phyloP scores from a whole-genome alignment of 768 basidiomycete genomes.

The Lanmaoa pseudosensibilis region DNA sequence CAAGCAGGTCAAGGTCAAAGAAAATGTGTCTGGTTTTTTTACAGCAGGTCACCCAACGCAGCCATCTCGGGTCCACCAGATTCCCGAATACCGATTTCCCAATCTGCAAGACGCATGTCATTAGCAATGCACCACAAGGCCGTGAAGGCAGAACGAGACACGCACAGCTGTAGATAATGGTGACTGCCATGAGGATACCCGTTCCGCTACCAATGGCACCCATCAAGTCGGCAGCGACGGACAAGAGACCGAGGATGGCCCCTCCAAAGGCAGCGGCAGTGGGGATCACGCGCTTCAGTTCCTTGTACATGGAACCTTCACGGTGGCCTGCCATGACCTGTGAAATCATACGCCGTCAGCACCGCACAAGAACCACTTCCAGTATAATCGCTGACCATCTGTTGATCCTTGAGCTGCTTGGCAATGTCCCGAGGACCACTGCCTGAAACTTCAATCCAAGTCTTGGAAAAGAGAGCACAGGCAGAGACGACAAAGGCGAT shows the following conservation, averaged over 20 bases:
- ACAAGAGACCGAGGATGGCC: constrained; percentile 90
- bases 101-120: constrained; percentile 51
- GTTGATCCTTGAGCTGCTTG: constrained; percentile 97
- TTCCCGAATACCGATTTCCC: constrained; percentile 88
- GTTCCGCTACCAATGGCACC: constrained; percentile 96
- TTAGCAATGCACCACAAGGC: neutral
- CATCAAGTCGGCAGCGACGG: constrained; percentile 90
- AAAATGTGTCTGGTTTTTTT: constrained; percentile 24
- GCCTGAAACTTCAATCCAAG: constrained; percentile 99
- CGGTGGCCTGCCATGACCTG: constrained; percentile 87
- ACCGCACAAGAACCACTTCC: neutral
- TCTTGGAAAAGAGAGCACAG: constrained; percentile 98
- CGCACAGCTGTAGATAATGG: constrained; percentile 86
- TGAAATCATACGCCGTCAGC: neutral
- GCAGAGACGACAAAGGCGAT: constrained; percentile 90
- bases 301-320: constrained; percentile 99
- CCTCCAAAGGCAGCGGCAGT: constrained; percentile 97
- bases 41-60: constrained; percentile 75
- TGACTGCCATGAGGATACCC: constrained; percentile 96
- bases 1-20: constrained; percentile 1
- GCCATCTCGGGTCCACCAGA: constrained; percentile 82
- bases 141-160: neutral
- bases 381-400: constrained; percentile 61
- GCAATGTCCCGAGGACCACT: constrained; percentile 95
- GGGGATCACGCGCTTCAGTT: constrained; percentile 95